Evolutionary conservation across 164 flowering plant species (phyloP), one percentile per base, ranked within the genome.

Genomic region (Berberis vulgaris): DNA sequence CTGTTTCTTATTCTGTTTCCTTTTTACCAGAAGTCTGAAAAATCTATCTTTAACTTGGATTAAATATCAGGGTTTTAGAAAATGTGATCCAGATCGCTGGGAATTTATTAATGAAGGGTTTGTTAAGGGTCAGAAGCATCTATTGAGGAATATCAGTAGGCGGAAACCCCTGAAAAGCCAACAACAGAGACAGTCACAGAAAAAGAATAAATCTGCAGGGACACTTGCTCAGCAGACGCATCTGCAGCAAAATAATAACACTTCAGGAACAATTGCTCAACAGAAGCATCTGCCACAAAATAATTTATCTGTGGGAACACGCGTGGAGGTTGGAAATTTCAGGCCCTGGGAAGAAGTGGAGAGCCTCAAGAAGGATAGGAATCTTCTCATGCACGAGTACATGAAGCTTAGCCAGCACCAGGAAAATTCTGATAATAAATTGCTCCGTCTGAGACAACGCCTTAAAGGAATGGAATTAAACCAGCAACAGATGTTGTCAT

Each of bases 401-500:
- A 78, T 74, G 11, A 84, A 83, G 44, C 83, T 85, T 7, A 77
- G 81, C 65, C 83, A 83, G 64, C 74, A 70, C 71, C 91, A 84
- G 65, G 80, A 81, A 65, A 74, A 65, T 49, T 64, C 91, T n/a
- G 80, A 83, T 13, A 69, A 52, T 52, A 83, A 77, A 58, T 43
- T 89, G 72, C 59, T 75, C 13, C 52, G 76, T 38, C 49, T 87
- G 70, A 60, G 79, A 54, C 82, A 82, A 44, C 83, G 85, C 2
- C 69, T 89, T 56, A 78, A 83, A 63, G 86, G 89, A 49, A 87
- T 84, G 86, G 96, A 89, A 66, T 82, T 75, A 61, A 81, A 76
- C 69, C 93, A 87, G 77, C 93, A 89, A 73, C 91, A 89, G 74
- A 79, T 87, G 86, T 75, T 89, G 50, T 86, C 96, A 26, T 87